Conservation (phyloP, 768 basidiomycete species). For the Pulveroboletus ravenelii region DNA sequence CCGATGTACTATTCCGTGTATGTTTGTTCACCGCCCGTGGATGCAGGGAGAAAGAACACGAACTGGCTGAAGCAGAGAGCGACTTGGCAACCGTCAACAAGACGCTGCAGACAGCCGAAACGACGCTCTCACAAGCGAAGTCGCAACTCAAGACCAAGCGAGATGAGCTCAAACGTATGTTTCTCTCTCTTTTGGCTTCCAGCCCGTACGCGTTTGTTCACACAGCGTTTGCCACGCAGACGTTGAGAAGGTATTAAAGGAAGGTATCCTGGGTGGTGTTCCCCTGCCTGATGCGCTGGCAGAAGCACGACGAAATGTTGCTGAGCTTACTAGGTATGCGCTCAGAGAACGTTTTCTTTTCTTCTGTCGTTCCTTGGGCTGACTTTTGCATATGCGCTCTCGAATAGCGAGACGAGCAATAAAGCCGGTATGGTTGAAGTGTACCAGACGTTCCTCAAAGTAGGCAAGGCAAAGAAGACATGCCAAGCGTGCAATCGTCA, state of each 20-base stretch:
- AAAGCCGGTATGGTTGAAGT: constrained; percentile 38
- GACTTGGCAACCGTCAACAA: constrained; percentile 43
- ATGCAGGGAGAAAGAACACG: constrained; percentile 63
- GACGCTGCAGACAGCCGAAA: constrained; percentile 59
- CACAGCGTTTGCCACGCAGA: constrained; percentile 1
- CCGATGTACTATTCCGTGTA: no score
- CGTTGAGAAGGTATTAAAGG: constrained; percentile 43
- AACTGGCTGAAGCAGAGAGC: constrained; percentile 37
- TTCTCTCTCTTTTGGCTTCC: neutral
- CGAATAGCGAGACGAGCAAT: constrained; percentile 14
- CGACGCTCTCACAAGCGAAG: constrained; percentile 55
- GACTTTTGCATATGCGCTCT: neutral
- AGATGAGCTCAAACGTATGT: constrained; percentile 57
- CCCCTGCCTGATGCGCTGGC: constrained; percentile 47
- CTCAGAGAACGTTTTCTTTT: no score
- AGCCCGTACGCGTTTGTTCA: neutral
- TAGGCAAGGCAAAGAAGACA: constrained; percentile 57
- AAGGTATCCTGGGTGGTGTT: constrained; percentile 34
- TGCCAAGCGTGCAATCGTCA: constrained; percentile 77
- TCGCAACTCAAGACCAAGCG: constrained; percentile 57
- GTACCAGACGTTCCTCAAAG: constrained; percentile 52
- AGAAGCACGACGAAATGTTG: constrained; percentile 24
- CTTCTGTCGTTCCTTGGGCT: neutral
- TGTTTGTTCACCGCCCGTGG: neutral
- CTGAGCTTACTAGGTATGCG: constrained; percentile 19